Conservation (phyloP, 1,139 yeast genomes). For the Geotrichum australiense region DNA sequence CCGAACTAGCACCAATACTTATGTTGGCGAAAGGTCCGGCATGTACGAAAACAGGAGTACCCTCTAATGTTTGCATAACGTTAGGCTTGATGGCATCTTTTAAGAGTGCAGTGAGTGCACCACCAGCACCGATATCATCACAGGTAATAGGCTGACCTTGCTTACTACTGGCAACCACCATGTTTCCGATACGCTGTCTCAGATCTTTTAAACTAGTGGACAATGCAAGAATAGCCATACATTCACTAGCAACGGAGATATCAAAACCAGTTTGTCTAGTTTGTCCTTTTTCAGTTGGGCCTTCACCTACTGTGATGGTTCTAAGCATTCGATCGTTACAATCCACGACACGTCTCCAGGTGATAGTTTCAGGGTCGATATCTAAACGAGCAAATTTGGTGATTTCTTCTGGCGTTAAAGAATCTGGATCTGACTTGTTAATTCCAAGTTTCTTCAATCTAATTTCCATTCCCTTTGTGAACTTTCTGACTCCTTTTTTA, state of each 20-base stretch:
- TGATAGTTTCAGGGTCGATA: constrained; percentile 87
- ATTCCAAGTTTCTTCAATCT: constrained; percentile 80
- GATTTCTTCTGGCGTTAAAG: constrained; percentile 74
- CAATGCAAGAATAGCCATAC: constrained; percentile 96
- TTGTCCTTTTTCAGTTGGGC: constrained; percentile 89
- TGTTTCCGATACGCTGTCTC: constrained; percentile 83
- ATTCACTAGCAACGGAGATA: constrained; percentile 93
- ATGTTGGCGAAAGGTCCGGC: constrained; percentile 99
- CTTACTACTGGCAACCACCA: constrained; percentile 82
- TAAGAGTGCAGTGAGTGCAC: constrained; percentile 91
- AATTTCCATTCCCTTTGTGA: constrained; percentile 70
- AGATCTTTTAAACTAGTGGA: constrained; percentile 76
- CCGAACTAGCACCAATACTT: constrained; percentile 87
- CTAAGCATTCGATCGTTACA: constrained; percentile 90
- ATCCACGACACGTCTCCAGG: constrained; percentile 96
- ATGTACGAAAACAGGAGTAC: constrained; percentile 96
- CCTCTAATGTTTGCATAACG: constrained; percentile 96
- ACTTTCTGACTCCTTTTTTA: constrained; percentile 73
- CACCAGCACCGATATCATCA: constrained; percentile 96
- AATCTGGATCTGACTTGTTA: constrained; percentile 72
- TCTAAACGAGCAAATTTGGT: constrained; percentile 75
- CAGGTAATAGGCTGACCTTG: constrained; percentile 88
- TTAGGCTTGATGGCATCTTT: constrained; percentile 97
- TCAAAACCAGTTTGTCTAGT: constrained; percentile 90
- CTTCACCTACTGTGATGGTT: constrained; percentile 87